Percentiles rank a stretch among this genome's conserved stretches.
phyloP scores from a whole-genome alignment of 495 filamentous ascomycete genomes.

The Aspergillus sclerotiicarbonarius region DNA sequence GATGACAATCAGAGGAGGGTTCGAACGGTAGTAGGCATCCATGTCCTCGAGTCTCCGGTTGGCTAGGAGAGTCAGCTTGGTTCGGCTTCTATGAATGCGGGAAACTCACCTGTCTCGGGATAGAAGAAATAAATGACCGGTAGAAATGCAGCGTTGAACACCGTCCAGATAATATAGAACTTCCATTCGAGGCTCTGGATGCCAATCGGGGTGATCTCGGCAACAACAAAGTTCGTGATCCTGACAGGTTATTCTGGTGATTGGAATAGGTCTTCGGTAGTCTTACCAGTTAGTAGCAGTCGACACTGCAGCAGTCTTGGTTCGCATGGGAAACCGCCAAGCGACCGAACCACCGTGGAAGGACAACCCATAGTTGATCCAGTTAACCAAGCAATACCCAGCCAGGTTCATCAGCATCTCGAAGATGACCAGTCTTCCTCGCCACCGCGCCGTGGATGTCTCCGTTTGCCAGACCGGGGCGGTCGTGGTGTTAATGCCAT shows the following conservation, averaged over 20 bases:
- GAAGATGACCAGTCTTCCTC: slow-evolving; percentile 76
- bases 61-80: slow-evolving; percentile 25
- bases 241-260: too few relatives aligned
- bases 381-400: slow-evolving; percentile 68
- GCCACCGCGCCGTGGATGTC: slow-evolving; percentile 63
- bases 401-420: slow-evolving; percentile 66
- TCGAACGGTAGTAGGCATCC: slow-evolving; percentile 45
- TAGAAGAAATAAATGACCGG: slow-evolving; percentile 62
- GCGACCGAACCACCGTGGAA: slow-evolving; percentile 35
- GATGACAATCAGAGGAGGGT: slow-evolving; percentile 41
- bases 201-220: slow-evolving; percentile 58
- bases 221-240: slow-evolving; percentile 60
- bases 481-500: slow-evolving; percentile 40
- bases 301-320: slow-evolving; percentile 55
- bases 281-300: slow-evolving; percentile 58
- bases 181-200: slow-evolving; percentile 54
- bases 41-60: slow-evolving; percentile 47
- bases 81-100: neutral
- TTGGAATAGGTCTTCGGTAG: too few relatives aligned
- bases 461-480: slow-evolving; percentile 48
- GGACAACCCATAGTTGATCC: slow-evolving; percentile 61
- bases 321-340: slow-evolving; percentile 65
- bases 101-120: slow-evolving; percentile 51
- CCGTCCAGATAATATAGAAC: slow-evolving; percentile 62
- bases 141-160: slow-evolving; percentile 57